These are phyloP conservation scores for Penicillium malachiteum DNA, from an alignment of 495 filamentous ascomycete genomes.

Conservation along the genomic window DNA sequence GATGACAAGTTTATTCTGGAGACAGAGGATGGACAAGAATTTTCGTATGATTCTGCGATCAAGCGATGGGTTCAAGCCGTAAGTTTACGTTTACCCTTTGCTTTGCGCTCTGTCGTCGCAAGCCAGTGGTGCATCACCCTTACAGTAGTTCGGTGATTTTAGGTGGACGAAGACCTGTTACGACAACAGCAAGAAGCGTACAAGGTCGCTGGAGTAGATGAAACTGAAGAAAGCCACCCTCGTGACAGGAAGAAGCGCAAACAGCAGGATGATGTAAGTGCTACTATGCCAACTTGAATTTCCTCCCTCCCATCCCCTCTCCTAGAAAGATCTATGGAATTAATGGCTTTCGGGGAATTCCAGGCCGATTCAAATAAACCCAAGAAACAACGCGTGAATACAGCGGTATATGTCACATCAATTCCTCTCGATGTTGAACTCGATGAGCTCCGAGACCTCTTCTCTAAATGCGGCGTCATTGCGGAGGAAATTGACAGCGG, in stretches of 20 bases:
- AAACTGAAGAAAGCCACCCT: slow-evolving; percentile 48
- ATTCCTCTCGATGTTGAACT: slow-evolving; percentile 74
- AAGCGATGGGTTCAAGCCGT: slow-evolving; percentile 80
- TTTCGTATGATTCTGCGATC: slow-evolving; percentile 68
- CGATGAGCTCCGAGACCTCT: slow-evolving; percentile 78
- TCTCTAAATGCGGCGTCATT: slow-evolving; percentile 88
- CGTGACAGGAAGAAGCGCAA: slow-evolving; percentile 74
- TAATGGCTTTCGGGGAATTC: neutral
- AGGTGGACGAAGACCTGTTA: slow-evolving; percentile 78
- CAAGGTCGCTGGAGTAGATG: slow-evolving; percentile 64
- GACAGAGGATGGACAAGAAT: slow-evolving; percentile 81
- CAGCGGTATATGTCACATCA: slow-evolving; percentile 84
- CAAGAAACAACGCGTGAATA: slow-evolving; percentile 73
- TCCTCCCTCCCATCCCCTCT: neutral
- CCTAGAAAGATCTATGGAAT: too few species aligned
- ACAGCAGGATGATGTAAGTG: slow-evolving; percentile 61
- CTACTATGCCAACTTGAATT: neutral
- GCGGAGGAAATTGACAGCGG: slow-evolving; percentile 89
- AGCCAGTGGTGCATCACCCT: neutral
- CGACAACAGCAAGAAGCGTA: slow-evolving; percentile 78
- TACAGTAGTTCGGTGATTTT: slow-evolving; percentile 7
- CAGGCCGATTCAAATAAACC: slow-evolving; percentile 48
- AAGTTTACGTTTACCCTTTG: slow-evolving; percentile 27
- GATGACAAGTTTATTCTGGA: slow-evolving; percentile 82
- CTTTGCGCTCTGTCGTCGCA: slow-evolving; percentile 8